A percentile compares a stretch with the other conserved stretches of the same genome.
phyloP scores from a whole-genome alignment of 306 rosid species.

The Oxytropis ochrocephala region DNA sequence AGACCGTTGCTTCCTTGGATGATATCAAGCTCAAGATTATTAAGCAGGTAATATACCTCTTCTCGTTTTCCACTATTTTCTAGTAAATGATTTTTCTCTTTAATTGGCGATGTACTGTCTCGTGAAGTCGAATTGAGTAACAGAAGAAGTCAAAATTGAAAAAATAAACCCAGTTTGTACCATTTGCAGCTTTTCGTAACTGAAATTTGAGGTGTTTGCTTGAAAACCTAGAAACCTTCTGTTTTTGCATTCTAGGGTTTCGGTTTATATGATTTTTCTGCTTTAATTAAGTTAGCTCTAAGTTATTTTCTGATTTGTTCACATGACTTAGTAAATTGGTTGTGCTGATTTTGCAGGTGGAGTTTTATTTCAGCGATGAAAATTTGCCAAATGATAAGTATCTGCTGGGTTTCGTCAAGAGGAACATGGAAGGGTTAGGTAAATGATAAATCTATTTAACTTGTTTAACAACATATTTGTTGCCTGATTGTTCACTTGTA shows the following conservation, averaged over 20 bases:
- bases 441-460: conserved; percentile 15
- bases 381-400: conserved; percentile 64
- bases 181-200: background rate
- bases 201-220: background rate
- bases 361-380: conserved; percentile 89
- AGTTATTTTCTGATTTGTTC: background rate
- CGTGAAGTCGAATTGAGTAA: background rate
- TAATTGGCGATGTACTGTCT: background rate
- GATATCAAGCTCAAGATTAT: conserved; percentile 78
- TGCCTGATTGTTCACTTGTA: background rate
- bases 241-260: conserved; percentile 5
- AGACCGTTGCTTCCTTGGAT: conserved; percentile 43
- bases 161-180: background rate
- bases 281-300: background rate
- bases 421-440: conserved; percentile 95
- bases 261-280: background rate
- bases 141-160: background rate
- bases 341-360: conserved; percentile 59
- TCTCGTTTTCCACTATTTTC: background rate
- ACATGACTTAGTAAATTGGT: background rate
- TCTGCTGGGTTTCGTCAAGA: conserved; percentile 51
- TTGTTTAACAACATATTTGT: background rate
- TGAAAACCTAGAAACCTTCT: background rate
- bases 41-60: conserved; percentile 53
- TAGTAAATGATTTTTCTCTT: background rate